Evolutionary conservation across 2,329 filamentous ascomycete genomes (phyloP).

Genomic region (Didymella segeticola): DNA sequence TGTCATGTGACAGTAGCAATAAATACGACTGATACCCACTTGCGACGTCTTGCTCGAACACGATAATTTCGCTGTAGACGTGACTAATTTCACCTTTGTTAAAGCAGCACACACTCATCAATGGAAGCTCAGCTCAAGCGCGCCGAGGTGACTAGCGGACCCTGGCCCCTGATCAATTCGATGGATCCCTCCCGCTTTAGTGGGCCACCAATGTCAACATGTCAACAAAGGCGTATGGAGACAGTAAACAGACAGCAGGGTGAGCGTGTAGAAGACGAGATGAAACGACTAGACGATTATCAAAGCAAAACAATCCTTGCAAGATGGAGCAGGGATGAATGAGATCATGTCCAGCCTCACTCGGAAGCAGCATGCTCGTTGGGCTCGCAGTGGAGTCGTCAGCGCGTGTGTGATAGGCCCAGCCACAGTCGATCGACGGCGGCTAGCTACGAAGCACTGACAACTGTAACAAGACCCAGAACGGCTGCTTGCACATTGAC

Average conservation of each 20-base stretch:
- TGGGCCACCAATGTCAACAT: conserved; percentile 8
- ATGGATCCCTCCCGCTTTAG: conserved; percentile 5
- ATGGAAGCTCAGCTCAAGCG: neutral
- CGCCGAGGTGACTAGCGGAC: conserved; percentile 3
- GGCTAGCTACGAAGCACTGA: conserved; percentile 15
- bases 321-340: too few relatives aligned
- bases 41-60: too few relatives aligned
- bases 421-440: conserved; percentile 17
- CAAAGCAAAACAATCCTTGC: too few relatives aligned
- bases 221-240: conserved; percentile 12
- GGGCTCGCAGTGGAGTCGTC: conserved; percentile 3
- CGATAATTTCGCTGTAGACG: too few relatives aligned
- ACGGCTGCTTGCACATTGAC: conserved; percentile 1
- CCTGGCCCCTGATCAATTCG: conserved; percentile 3
- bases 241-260: neutral
- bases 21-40: conserved; percentile 9
- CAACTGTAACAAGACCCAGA: too few relatives aligned
- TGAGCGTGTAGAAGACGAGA: neutral
- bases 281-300: neutral
- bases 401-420: conserved; percentile 7
- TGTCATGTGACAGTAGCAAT: conserved; percentile 5
- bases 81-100: too few relatives aligned
- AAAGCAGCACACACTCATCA: neutral
- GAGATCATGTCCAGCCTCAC: too few relatives aligned
- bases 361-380: neutral